phyloP scores from a whole-genome alignment of 78 protist genomes.

The Speleostelium caveatum region DNA sequence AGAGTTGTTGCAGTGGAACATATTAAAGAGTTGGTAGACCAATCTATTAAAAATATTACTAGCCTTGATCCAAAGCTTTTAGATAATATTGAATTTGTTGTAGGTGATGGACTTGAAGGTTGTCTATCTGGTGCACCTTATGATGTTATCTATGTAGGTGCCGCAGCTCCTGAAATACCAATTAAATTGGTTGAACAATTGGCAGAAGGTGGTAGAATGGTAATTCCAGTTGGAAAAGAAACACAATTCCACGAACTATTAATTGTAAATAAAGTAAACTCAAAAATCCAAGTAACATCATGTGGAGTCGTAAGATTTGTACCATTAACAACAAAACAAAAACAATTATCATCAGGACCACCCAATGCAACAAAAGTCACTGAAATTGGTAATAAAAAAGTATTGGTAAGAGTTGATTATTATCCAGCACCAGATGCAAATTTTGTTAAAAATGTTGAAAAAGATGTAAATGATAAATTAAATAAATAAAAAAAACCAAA shows the following conservation, averaged over 20 bases:
- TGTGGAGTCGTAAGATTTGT: slow-evolving; percentile 79
- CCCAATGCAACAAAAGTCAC: slow-evolving; percentile 16
- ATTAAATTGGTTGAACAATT: slow-evolving; percentile 71
- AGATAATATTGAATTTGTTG: slow-evolving; percentile 10
- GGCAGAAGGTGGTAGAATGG: slow-evolving; percentile 76
- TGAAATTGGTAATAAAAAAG: slow-evolving; percentile 12
- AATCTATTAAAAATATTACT: slow-evolving; percentile 26
- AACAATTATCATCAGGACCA: background rate
- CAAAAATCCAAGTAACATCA: slow-evolving; percentile 35
- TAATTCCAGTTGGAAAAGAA: slow-evolving; percentile 84
- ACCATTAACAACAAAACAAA: slow-evolving; percentile 37
- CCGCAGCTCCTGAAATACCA: slow-evolving; percentile 85
- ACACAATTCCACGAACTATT: slow-evolving; percentile 61
- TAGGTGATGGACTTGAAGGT: slow-evolving; percentile 72
- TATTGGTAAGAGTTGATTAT: slow-evolving; percentile 10
- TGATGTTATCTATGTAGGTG: slow-evolving; percentile 91
- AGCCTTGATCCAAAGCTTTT: slow-evolving; percentile 1
- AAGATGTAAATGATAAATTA: background rate
- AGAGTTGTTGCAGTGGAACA: slow-evolving; percentile 85
- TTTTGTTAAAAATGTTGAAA: background rate
- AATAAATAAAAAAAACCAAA: background rate
- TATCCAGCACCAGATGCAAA: slow-evolving; percentile 57
- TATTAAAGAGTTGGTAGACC: slow-evolving; percentile 65
- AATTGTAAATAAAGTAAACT: slow-evolving; percentile 75
- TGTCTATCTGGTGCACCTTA: slow-evolving; percentile 11